Conservation (phyloP, 176 grass and related monocot species). For the Oryza nivara region DNA sequence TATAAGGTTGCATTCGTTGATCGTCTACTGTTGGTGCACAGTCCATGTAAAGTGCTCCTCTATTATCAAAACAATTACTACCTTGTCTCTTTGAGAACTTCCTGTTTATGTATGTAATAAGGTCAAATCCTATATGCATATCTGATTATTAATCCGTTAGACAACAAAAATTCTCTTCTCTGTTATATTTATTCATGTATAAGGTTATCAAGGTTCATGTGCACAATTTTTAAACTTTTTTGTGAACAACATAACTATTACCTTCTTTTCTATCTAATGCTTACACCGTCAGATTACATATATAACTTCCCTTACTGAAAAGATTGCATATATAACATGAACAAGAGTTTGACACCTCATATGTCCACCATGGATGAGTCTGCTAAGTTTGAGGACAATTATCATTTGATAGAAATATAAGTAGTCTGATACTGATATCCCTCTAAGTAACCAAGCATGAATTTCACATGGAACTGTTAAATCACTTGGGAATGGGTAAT, state of each 20-base stretch:
- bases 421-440: background rate
- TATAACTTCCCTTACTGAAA: background rate
- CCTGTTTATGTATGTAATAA: background rate
- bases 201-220: constrained; percentile 1
- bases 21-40: background rate
- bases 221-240: background rate
- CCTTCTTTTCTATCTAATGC: constrained; percentile 23
- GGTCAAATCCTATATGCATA: background rate
- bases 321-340: background rate
- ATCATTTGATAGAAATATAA: no score
- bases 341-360: background rate
- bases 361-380: constrained; percentile 10
- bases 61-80: background rate
- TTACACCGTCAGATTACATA: constrained; percentile 22
- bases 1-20: background rate
- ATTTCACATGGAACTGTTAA: background rate
- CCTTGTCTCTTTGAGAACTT: constrained; percentile 7
- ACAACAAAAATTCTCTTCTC: background rate
- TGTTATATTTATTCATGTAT: background rate
- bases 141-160: background rate
- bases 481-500: background rate
- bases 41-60: background rate
- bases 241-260: background rate
- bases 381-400: constrained; percentile 8
- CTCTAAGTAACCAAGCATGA: background rate